Base-by-base conservation (phyloP, 2,329 filamentous ascomycete species). In the Ramichloridium luteum region DNA sequence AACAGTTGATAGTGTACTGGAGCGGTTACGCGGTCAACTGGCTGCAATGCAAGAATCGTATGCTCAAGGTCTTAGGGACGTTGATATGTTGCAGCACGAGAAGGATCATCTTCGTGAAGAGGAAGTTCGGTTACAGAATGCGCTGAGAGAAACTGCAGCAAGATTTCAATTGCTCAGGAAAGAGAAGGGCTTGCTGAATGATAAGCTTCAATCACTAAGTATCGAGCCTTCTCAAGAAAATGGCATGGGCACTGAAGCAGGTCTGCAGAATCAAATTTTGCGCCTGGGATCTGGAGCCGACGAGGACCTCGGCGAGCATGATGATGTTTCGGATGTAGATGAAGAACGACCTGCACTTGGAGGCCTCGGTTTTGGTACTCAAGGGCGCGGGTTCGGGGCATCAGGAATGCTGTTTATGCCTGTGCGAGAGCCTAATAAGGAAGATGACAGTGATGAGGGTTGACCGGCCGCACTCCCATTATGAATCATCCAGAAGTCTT, bases 71-170 rank as follows among this genome's bases (percentile, higher is more conserved):
- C 61, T 74, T 34, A 64, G 63, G 33, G 67, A 70, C 38, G 72
- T 90, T 51, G 71, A 76, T 44, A 73, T 72, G 28, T 59, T 86
- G 29, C 68, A 73, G 43, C 64, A 64, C 37, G 82, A 92, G 51
- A 81, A 77, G 48, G 60, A 65, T 3, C 71, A 80, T 16, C 72
- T 93, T 25, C 58, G 69, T 4, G 64, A 68, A 39, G 67, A 84
- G 36, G 81, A 93, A 56, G 68, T 65, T 4, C 81, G 90, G 54
- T 79, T 94, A 0, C 86, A 94, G 56, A 67, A 69, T 13, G 60
- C 92, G 33, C 61, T 96, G 31, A 78, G 84, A 51, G 78, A 90
- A 53, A 82, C 84, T 0, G 85, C 82, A 0, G 74, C 81, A 38
- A 68, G 72, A 40, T 83, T 79, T 50, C 68, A 77, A 45, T 66